Conservation (phyloP, 176 grass and related monocot species). For the Juncus effusus region DNA sequence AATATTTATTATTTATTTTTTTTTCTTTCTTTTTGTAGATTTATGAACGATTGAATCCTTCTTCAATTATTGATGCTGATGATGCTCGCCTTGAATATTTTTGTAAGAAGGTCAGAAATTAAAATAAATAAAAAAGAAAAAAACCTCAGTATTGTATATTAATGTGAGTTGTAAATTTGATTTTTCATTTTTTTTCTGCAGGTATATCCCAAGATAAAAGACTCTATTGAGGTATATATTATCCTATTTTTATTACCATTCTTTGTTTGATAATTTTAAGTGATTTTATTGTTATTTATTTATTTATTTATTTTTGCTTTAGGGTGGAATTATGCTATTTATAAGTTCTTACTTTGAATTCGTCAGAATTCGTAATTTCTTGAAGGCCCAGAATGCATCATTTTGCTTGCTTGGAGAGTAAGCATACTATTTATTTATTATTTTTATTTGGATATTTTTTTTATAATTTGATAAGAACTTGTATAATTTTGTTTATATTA, state of each 20-base stretch:
- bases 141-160: too few species aligned
- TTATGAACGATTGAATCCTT: slow-evolving; percentile 69
- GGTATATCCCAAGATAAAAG: slow-evolving; percentile 91
- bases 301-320: slow-evolving; percentile 32
- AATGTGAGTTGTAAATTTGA: background rate
- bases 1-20: background rate
- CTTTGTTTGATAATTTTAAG: slow-evolving; percentile 6
- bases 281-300: slow-evolving; percentile 5
- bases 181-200: slow-evolving; percentile 35
- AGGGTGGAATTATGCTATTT: slow-evolving; percentile 82
- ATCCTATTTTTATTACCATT: slow-evolving; percentile 17
- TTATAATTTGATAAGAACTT: slow-evolving; percentile 8
- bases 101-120: slow-evolving; percentile 57
- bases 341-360: slow-evolving; percentile 89
- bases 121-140: slow-evolving; percentile 13
- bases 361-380: slow-evolving; percentile 67
- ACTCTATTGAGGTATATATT: slow-evolving; percentile 64
- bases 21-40: slow-evolving; percentile 38
- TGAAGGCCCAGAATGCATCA: slow-evolving; percentile 70
- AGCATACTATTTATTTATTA: slow-evolving; percentile 30
- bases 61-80: slow-evolving; percentile 62
- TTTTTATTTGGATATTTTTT: slow-evolving; percentile 4
- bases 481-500: slow-evolving; percentile 16
- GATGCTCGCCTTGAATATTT: slow-evolving; percentile 80
- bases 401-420: slow-evolving; percentile 96